Evolutionary conservation across 495 filamentous ascomycete species (phyloP).

Genomic region (Aspergillus conjunctus): DNA sequence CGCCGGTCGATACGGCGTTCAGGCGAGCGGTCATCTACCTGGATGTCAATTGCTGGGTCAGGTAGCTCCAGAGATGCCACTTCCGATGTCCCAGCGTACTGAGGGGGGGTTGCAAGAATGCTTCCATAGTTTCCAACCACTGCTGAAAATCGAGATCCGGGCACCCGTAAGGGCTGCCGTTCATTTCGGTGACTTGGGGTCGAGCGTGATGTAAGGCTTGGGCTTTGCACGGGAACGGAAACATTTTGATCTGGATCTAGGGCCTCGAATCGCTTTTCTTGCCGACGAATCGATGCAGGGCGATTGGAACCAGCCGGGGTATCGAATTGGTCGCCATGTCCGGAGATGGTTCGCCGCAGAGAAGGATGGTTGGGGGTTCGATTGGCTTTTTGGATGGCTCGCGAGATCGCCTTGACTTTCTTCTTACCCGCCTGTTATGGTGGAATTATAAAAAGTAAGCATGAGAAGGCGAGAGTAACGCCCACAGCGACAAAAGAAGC

Average conservation of each 20-base stretch:
- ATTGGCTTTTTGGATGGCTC: slow-evolving; percentile 62
- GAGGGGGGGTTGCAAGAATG: slow-evolving; percentile 67
- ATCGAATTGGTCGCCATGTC: slow-evolving; percentile 14
- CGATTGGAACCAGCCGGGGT: slow-evolving; percentile 19
- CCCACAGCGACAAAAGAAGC: background rate
- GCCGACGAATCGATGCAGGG: slow-evolving; percentile 19
- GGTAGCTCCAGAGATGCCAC: slow-evolving; percentile 67
- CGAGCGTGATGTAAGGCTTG: slow-evolving; percentile 27
- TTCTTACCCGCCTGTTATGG: slow-evolving; percentile 71
- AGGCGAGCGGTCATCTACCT: slow-evolving; percentile 34
- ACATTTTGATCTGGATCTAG: slow-evolving; percentile 20
- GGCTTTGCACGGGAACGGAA: slow-evolving; percentile 17
- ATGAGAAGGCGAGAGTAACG: background rate
- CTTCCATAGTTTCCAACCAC: slow-evolving; percentile 67
- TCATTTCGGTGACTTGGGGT: slow-evolving; percentile 34
- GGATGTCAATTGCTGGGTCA: slow-evolving; percentile 66
- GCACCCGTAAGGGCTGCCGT: slow-evolving; percentile 42
- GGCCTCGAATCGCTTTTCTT: slow-evolving; percentile 31
- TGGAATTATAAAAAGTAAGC: slow-evolving; percentile 4
- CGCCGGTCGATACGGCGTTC: slow-evolving; percentile 22
- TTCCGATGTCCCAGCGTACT: slow-evolving; percentile 33
- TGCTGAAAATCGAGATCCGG: slow-evolving; percentile 43
- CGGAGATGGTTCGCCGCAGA: slow-evolving; percentile 29
- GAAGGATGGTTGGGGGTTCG: slow-evolving; percentile 54
- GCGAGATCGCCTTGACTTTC: slow-evolving; percentile 77